Conservation (phyloP, 2,329 filamentous ascomycete genomes). For the Coniella lustricola region DNA sequence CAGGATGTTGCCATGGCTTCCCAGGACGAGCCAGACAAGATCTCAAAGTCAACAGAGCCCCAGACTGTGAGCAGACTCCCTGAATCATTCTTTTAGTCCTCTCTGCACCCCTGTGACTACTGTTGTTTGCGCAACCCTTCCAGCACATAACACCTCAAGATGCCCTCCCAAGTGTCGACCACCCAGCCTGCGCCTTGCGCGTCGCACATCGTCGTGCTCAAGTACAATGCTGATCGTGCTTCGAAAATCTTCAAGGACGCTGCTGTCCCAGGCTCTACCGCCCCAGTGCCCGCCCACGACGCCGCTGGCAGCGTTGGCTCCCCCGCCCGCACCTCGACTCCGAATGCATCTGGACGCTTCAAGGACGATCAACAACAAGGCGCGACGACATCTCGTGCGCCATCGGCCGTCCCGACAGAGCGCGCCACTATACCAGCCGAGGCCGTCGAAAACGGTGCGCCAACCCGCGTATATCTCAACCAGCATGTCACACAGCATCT, state of each 20-base stretch:
- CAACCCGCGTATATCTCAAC: conserved; percentile 65
- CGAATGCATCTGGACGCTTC: conserved; percentile 7
- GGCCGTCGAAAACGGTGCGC: conserved; percentile 58
- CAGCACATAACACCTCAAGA: not conserved
- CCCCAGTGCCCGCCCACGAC: not conserved
- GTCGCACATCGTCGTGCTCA: conserved; percentile 2
- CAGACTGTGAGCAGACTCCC: conserved; percentile 2
- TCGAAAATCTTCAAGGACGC: conserved; percentile 3
- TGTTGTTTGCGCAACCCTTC: not conserved
- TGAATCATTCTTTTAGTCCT: not conserved
- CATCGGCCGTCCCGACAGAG: conserved; percentile 49
- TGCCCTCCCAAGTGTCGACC: not conserved
- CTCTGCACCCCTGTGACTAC: not conserved
- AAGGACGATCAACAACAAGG: conserved; percentile 1
- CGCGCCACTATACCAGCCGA: conserved; percentile 49
- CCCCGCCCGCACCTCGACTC: conserved; percentile 14
- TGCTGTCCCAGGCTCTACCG: not conserved
- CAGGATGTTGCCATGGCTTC: conserved; percentile 10
- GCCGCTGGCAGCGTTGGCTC: conserved; percentile 1
- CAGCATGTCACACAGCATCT: conserved; percentile 60
- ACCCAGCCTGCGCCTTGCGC: not conserved
- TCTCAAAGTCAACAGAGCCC: not conserved
- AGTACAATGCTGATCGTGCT: not conserved
- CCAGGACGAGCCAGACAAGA: conserved; percentile 6
- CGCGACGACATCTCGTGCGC: conserved; percentile 41